A percentile compares a stretch with the other conserved stretches of the same genome.
These are phyloP conservation scores for Aspergillus thermomutatus DNA, from an alignment of 2,329 filamentous ascomycete species.

Conservation along the genomic window DNA sequence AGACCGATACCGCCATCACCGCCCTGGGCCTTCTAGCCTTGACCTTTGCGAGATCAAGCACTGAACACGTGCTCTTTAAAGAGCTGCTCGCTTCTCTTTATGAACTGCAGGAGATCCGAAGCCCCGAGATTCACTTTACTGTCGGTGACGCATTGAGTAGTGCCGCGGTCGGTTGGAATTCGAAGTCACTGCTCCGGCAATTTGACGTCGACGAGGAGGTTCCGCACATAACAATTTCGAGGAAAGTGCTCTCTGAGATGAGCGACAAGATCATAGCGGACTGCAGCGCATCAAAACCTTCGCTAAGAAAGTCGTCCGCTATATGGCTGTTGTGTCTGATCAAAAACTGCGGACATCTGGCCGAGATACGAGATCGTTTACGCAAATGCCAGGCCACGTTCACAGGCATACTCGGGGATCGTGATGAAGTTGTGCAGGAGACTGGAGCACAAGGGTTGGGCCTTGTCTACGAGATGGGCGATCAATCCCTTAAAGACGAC, in stretches of 20 bases:
- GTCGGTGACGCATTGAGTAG: conserved; percentile 85
- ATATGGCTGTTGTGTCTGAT: conserved; percentile 94
- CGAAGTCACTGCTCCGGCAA: conserved; percentile 69
- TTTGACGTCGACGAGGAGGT: conserved; percentile 66
- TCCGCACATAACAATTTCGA: conserved; percentile 37
- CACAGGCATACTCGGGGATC: conserved; percentile 78
- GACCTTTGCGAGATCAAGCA: conserved; percentile 45
- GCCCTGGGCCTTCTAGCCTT: conserved; percentile 71
- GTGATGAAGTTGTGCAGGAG: conserved; percentile 93
- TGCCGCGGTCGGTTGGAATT: conserved; percentile 76
- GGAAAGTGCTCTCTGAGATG: conserved; percentile 49
- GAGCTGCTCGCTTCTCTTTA: conserved; percentile 67
- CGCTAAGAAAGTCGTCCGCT: conserved; percentile 83
- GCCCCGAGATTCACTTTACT: conserved; percentile 84
- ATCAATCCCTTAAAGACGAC: conserved; percentile 72
- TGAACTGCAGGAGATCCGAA: conserved; percentile 75
- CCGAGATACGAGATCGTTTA: conserved; percentile 68
- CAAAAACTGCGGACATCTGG: conserved; percentile 80
- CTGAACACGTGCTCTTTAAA: conserved; percentile 31
- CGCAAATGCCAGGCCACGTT: conserved; percentile 82
- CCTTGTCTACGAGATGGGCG: conserved; percentile 91
- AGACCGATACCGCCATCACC: conserved; percentile 77
- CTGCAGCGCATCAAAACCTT: conserved; percentile 81
- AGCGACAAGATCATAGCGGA: conserved; percentile 72
- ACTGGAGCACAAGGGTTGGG: conserved; percentile 86